Conservation (phyloP, 1,284 basidiomycete species). For the Heterobasidion parviporum region DNA sequence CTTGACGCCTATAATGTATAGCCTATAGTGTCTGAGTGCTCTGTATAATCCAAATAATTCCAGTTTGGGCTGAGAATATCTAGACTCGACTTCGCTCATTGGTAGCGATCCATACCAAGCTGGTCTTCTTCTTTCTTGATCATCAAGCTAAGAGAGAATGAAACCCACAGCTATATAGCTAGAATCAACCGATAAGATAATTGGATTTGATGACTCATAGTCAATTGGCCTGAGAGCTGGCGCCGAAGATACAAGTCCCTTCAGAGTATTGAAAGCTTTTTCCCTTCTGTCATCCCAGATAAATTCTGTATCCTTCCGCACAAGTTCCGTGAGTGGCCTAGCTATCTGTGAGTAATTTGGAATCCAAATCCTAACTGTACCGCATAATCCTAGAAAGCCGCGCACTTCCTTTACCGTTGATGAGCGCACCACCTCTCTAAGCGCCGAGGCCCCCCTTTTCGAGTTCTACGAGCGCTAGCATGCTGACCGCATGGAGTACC, state of each 20-base stretch:
- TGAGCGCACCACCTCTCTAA: too few relatives aligned
- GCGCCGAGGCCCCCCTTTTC: too few relatives aligned
- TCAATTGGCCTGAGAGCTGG: constrained; percentile 21
- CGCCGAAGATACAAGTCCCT: neutral
- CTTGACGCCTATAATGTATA: constrained; percentile 26
- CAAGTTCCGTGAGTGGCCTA: neutral
- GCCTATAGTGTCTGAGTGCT: constrained; percentile 16
- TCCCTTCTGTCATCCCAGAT: neutral
- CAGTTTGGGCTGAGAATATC: constrained; percentile 33
- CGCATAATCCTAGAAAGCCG: constrained; percentile 1
- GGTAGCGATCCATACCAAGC: constrained; percentile 18
- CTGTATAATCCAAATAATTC: constrained; percentile 32
- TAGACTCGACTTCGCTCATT: constrained; percentile 24
- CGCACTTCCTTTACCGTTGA: neutral
- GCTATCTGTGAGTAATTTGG: constrained; percentile 1
- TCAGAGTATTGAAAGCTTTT: neutral
- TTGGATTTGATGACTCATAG: constrained; percentile 14
- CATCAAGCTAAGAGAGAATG: constrained; percentile 20
- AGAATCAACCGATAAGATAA: constrained; percentile 25
- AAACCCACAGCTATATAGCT: constrained; percentile 25
- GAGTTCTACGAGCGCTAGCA: too few relatives aligned
- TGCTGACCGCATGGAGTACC: too few relatives aligned
- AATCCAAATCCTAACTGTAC: neutral
- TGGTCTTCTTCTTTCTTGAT: constrained; percentile 3
- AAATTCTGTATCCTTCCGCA: neutral